Evolutionary conservation across 257 asterid species (phyloP).

Genomic region (Fraxinus pennsylvanica): DNA sequence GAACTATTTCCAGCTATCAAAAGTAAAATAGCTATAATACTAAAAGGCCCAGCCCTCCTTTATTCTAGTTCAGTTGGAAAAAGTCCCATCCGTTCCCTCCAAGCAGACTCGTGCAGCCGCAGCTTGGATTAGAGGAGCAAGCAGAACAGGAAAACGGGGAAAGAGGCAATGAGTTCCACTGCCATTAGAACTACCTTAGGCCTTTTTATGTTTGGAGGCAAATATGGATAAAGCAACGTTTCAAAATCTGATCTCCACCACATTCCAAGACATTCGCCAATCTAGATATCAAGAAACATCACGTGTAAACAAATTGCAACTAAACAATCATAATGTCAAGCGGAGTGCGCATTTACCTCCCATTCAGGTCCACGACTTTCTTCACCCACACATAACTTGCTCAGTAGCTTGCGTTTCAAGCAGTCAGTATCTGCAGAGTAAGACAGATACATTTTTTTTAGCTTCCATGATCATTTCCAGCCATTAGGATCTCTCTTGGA

Average conservation of each 20-base stretch:
- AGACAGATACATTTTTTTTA: background rate
- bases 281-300: constrained; percentile 40
- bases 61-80: too few species aligned
- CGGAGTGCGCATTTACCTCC: constrained; percentile 52
- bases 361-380: constrained; percentile 58
- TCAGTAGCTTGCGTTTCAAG: constrained; percentile 82
- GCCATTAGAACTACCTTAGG: constrained; percentile 57
- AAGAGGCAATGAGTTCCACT: too few species aligned
- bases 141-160: too few species aligned
- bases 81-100: too few species aligned
- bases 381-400: constrained; percentile 61
- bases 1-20: constrained; percentile 13
- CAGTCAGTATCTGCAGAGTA: constrained; percentile 56
- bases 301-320: constrained; percentile 11
- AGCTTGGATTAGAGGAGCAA: too few species aligned
- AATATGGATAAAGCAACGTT: constrained; percentile 53
- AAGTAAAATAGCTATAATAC: constrained; percentile 9
- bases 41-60: too few species aligned
- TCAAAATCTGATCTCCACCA: constrained; percentile 91
- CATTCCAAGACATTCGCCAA: constrained; percentile 82
- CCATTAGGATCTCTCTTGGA: background rate
- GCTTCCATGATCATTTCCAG: background rate
- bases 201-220: constrained; percentile 56
- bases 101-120: too few species aligned
- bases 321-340: background rate